phyloP scores from a whole-genome alignment of 1,139 yeast genomes.

The Pichia norvegensis region DNA sequence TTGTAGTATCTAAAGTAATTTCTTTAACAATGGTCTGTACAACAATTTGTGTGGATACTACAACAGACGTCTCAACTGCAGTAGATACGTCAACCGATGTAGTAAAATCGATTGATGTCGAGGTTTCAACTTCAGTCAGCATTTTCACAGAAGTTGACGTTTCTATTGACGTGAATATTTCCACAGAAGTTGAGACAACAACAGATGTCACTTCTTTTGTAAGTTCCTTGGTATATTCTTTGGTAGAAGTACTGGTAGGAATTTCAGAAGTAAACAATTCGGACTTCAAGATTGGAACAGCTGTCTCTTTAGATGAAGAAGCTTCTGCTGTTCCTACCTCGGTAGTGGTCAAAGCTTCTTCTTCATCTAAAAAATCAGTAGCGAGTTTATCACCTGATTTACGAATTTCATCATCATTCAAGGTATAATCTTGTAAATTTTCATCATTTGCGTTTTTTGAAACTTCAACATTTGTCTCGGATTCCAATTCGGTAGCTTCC shows the following conservation, averaged over 20 bases:
- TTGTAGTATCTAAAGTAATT: not conserved
- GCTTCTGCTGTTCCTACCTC: not conserved
- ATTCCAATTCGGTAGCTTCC: too few relatives aligned
- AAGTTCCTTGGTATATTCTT: constrained; percentile 11
- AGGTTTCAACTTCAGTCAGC: constrained; percentile 1
- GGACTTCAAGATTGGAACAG: too few relatives aligned
- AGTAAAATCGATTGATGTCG: constrained; percentile 2
- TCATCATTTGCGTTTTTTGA: not conserved
- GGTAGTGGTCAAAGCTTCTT: not conserved
- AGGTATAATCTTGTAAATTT: not conserved
- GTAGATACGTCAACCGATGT: constrained; percentile 2
- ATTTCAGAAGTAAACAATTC: too few relatives aligned
- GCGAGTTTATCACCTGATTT: not conserved
- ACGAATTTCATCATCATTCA: not conserved
- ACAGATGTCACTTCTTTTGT: constrained; percentile 8
- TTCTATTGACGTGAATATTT: constrained; percentile 3
- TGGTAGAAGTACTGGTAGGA: too few relatives aligned
- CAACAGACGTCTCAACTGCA: constrained; percentile 10
- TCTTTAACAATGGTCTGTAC: constrained; percentile 5
- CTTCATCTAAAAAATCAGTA: not conserved
- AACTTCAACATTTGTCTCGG: too few relatives aligned
- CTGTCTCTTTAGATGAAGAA: not conserved
- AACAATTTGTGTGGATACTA: constrained; percentile 3
- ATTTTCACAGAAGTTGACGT: not conserved
- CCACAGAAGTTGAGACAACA: constrained; percentile 5